Percentiles rank a stretch among this genome's conserved stretches.
Conservation (phyloP, 1,284 basidiomycete genomes). For the Cerioporus squamosus region DNA sequence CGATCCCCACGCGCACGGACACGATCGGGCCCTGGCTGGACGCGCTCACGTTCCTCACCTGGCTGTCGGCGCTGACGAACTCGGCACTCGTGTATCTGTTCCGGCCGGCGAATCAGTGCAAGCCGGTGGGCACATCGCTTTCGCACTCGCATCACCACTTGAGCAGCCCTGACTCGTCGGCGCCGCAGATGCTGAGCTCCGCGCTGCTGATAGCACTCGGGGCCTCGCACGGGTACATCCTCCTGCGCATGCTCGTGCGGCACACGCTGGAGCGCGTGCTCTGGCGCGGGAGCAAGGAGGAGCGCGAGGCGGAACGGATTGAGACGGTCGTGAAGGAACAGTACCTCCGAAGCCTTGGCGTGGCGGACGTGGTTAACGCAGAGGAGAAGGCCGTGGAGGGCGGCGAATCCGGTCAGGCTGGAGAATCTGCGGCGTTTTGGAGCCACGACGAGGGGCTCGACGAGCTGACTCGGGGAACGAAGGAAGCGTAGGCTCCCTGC, state of each 20-base stretch:
- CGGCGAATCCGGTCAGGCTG: constrained; percentile 24
- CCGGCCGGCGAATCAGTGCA: constrained; percentile 40
- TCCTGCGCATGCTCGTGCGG: constrained; percentile 66
- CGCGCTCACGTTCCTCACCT: constrained; percentile 84
- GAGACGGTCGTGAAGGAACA: constrained; percentile 68
- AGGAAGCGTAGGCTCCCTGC: constrained; percentile 47
- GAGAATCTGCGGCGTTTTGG: constrained; percentile 56
- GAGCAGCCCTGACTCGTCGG: constrained; percentile 37
- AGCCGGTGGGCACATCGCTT: constrained; percentile 33
- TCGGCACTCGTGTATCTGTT: constrained; percentile 88
- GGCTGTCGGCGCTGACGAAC: constrained; percentile 87
- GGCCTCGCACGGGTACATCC: constrained; percentile 81
- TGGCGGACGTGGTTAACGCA: constrained; percentile 30
- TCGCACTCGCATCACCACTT: constrained; percentile 28
- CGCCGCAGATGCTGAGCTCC: constrained; percentile 60
- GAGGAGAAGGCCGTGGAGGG: constrained; percentile 28
- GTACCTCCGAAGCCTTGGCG: constrained; percentile 54
- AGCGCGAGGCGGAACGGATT: constrained; percentile 54
- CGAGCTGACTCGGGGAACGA: constrained; percentile 65
- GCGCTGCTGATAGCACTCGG: constrained; percentile 78
- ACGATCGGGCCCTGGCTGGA: constrained; percentile 96
- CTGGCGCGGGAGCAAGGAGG: constrained; percentile 76
- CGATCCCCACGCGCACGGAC: constrained; percentile 86
- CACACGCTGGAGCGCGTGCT: constrained; percentile 74
- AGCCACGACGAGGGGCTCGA: constrained; percentile 67